Conservation (phyloP, 345 rosid species). For the Lepidium africanum region DNA sequence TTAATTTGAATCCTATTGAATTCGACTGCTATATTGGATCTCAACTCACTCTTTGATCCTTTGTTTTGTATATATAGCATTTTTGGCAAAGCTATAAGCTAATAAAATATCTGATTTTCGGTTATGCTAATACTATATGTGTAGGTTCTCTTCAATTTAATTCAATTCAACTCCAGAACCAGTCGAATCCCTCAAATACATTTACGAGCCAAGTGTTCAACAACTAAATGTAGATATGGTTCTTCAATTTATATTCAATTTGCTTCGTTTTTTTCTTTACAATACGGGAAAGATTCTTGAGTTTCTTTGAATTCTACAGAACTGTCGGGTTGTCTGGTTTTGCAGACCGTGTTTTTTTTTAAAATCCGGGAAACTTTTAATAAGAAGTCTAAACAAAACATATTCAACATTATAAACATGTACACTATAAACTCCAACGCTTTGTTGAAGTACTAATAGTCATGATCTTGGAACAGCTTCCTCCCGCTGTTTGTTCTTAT, state of each 20-base stretch:
- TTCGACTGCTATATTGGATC: not conserved
- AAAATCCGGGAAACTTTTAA: not conserved
- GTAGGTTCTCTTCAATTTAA: not conserved
- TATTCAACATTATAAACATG: not conserved
- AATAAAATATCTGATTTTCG: not conserved
- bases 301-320: not conserved
- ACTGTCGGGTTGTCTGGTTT: not conserved
- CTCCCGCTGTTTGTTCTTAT: slow-evolving; percentile 1
- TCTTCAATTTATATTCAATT: too few relatives aligned
- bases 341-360: not conserved
- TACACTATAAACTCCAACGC: not conserved
- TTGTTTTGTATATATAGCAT: slow-evolving; percentile 13
- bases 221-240: too few relatives aligned
- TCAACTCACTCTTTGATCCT: not conserved
- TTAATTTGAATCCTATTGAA: slow-evolving; percentile 8
- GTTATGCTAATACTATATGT: not conserved
- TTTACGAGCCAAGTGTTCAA: too few relatives aligned
- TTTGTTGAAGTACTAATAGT: not conserved
- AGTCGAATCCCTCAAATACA: too few relatives aligned
- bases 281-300: too few relatives aligned
- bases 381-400: not conserved
- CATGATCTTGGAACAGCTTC: not conserved
- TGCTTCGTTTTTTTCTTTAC: too few relatives aligned
- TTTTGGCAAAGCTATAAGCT: slow-evolving; percentile 10
- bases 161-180: too few relatives aligned